phyloP scores from a whole-genome alignment of 371 early-diverging fungal genomes.

The Mucor velutinosus region DNA sequence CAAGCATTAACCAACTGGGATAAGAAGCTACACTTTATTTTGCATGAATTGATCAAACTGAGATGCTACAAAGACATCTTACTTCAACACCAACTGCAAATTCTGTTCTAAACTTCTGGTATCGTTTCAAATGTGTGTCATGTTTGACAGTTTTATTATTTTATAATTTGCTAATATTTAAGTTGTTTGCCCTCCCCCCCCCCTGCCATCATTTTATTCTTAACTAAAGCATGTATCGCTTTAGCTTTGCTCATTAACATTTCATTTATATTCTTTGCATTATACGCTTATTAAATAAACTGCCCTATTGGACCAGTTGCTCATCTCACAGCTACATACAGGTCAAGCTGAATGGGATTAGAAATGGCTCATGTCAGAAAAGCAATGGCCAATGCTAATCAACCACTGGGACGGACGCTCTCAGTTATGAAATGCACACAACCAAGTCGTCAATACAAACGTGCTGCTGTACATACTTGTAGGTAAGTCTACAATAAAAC shows the following conservation, averaged over 20 bases:
- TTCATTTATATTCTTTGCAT: not conserved
- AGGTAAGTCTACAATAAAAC: too few relatives aligned
- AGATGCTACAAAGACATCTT: conserved; percentile 16
- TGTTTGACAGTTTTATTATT: not conserved
- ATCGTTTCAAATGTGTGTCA: not conserved
- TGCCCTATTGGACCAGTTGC: not conserved
- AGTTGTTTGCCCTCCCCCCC: not conserved
- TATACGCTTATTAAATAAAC: not conserved
- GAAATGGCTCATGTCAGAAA: too few relatives aligned
- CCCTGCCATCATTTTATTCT: not conserved
- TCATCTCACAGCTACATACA: not conserved
- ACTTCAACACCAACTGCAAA: not conserved
- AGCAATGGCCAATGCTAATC: too few relatives aligned
- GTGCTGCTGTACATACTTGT: too few relatives aligned
- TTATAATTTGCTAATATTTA: not conserved
- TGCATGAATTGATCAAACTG: conserved; percentile 18
- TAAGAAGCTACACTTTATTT: conserved; percentile 16
- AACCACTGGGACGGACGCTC: too few relatives aligned
- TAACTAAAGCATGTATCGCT: not conserved
- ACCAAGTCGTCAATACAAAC: not conserved
- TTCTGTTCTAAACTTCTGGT: not conserved
- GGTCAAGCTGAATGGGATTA: too few relatives aligned
- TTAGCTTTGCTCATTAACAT: not conserved
- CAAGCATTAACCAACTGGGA: conserved; percentile 26
- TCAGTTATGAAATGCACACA: not conserved